Evolutionary conservation across 2,329 filamentous ascomycete genomes (phyloP), one percentile per base, ranked within the genome.

Genomic region (Beauveria varroae): DNA sequence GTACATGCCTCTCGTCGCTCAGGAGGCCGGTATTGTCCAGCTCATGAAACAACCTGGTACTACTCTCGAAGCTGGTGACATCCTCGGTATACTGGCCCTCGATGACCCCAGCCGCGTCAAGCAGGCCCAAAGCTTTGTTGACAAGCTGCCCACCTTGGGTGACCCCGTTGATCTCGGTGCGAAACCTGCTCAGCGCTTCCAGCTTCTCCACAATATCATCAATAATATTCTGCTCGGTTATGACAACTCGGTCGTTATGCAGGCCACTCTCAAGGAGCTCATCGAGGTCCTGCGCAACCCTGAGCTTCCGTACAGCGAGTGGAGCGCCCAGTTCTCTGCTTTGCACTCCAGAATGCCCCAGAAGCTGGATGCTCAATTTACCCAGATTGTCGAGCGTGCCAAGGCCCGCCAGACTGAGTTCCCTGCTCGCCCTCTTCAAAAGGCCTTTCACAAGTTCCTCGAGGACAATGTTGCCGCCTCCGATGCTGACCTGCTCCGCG

Each of bases 31-130:
- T 80, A 84, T 96, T 60, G 93, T 99, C 61, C 95, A 97, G 79
- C 85, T 99, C 70, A 96, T 99, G 82, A 99, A 99, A 85, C 95
- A 98, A 79, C 95, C 95, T 65, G 95, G 95, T 74, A 90, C 95
- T n/a, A 96, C 92, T 20, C 89, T 99, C 53, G 93, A 98, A 75
- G 95, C 95, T 72, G 95, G 95, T 75, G 95, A 99, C 73, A 98
- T 99, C 63, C 86, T 99, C n/a, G 95, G 93, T 79, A 97, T 99
- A 65, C 84, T 99, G 28, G 89, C 93, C 64, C 83, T 99, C 41
- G 95, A 99, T 71, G 95, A 99, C 74, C 95, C 95, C 4, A 91
- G 89, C 68, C 91, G 93, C 69, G 93, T 99, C 72, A 97, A 99
- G 84, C 93, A 96, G 71, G 95, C 95, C 0, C 89, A 96, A 76